Evolutionary conservation across 768 basidiomycete species (phyloP).

Genomic region (Chalciporus chontae): DNA sequence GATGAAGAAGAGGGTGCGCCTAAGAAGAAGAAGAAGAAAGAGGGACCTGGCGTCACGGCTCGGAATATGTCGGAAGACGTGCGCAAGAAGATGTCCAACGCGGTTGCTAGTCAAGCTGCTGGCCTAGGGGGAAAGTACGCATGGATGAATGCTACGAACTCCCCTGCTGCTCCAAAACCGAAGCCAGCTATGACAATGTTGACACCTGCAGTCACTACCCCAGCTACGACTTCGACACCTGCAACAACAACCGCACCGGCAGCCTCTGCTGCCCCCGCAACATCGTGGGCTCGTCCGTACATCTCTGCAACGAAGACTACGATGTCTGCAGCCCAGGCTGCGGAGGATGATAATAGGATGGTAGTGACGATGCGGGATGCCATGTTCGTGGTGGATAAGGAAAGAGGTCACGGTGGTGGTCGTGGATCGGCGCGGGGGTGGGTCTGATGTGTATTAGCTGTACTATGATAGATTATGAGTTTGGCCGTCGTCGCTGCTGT

Average conservation of each 20-base stretch:
- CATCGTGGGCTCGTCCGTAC: conserved; percentile 62
- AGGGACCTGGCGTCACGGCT: conserved; percentile 80
- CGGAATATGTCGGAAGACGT: conserved; percentile 91
- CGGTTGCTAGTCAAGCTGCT: conserved; percentile 85
- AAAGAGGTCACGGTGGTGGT: conserved; percentile 80
- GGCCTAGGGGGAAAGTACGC: conserved; percentile 79
- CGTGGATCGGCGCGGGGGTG: conserved; percentile 71
- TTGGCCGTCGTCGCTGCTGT: background rate
- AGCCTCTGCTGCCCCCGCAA: conserved; percentile 23
- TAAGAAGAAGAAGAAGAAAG: conserved; percentile 80
- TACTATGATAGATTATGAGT: background rate
- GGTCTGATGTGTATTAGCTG: conserved; percentile 33
- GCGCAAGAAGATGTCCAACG: conserved; percentile 88
- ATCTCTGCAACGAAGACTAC: conserved; percentile 49
- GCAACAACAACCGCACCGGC: conserved; percentile 33
- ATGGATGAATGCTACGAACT: conserved; percentile 78
- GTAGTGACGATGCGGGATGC: conserved; percentile 74
- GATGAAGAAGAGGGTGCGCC: conserved; percentile 56
- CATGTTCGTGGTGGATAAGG: conserved; percentile 81
- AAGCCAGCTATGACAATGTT: conserved; percentile 32
- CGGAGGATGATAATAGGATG: conserved; percentile 58
- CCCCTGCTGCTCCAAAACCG: conserved; percentile 40
- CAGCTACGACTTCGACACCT: conserved; percentile 25
- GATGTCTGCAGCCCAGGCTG: conserved; percentile 28
- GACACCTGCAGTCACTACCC: conserved; percentile 24